phyloP scores from a whole-genome alignment of 2,329 filamentous ascomycete species.

The Fusarium metavorans region DNA sequence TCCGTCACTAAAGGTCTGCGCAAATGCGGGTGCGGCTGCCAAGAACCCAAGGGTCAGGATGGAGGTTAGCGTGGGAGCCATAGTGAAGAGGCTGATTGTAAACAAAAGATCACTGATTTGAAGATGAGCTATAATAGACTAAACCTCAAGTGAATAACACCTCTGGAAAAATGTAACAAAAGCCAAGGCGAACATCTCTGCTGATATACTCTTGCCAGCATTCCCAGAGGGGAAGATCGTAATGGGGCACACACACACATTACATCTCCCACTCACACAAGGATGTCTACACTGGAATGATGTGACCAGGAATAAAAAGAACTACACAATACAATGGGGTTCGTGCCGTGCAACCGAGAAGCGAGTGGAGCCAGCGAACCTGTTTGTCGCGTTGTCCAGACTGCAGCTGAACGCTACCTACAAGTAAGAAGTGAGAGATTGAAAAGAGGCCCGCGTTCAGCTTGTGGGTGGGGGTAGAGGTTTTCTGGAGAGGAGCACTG shows the following conservation, averaged over 20 bases:
- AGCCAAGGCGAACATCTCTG: neutral
- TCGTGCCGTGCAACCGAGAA: neutral
- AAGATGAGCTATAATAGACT: neutral
- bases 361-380: conserved; percentile 1
- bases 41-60: conserved; percentile 6
- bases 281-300: neutral
- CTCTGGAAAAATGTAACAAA: neutral
- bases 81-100: neutral
- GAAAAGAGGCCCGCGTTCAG: neutral
- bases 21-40: neutral
- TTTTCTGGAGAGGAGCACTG: neutral
- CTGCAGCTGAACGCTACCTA: neutral
- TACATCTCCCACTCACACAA: neutral
- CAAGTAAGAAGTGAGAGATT: neutral
- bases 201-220: neutral
- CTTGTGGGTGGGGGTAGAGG: neutral
- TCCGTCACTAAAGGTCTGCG: conserved; percentile 7
- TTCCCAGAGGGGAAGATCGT: neutral
- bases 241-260: neutral
- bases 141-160: neutral
- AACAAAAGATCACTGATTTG: neutral
- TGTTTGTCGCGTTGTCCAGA: conserved; percentile 4
- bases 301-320: neutral
- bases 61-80: neutral
- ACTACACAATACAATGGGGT: conserved; percentile 5